Evolutionary conservation across 306 rosid genomes (phyloP), one percentile per base, ranked within the genome.

Genomic region (Lupinus albus): DNA sequence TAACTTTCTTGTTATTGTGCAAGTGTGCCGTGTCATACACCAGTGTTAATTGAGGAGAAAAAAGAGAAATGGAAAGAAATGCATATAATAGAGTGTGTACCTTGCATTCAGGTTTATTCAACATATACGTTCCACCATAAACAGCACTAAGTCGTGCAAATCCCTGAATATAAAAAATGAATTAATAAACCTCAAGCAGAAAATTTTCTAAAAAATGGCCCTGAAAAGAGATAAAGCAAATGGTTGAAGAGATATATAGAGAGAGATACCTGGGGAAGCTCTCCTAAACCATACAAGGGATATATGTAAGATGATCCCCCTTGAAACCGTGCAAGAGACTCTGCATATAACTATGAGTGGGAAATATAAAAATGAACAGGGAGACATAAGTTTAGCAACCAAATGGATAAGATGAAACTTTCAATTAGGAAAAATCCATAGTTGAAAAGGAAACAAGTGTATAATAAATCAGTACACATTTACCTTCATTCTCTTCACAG

Each of bases 111-210:
- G 98, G 98, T 76, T 93, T 93, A 54, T 89, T 93, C 80, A 93
- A 82, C 98, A 93, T 93, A 74, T 88, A 89, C 56, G 98, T 93
- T 63, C 98, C 98, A 73, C 98, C 98, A 74, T 92, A 92, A 63
- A 92, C 98, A 54, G 98, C 98, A 78, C 98, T 92, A 41, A 92
- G 97, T 56, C 98, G 87, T 42, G 98, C 98, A 89, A 93, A 93
- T 75, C 85, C 98, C 98, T 93, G 73, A 46, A 53, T 6, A 52
- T 17, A 18, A 66, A 62, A 62, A 8, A 42, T 2, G n/a, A 45
- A 38, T 25, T 45, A 36, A 36, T 3, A 12, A 64, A 75, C 8
- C 70, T 11, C 14, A 52, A 44, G 67, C 49, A 38, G 25, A 74
- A 77, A 13, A 59, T 52, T 10, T 50, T 30, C 30, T 48, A 47